Evolutionary conservation across 2,329 filamentous ascomycete species (phyloP).

Genomic region (Cytospora mali): DNA sequence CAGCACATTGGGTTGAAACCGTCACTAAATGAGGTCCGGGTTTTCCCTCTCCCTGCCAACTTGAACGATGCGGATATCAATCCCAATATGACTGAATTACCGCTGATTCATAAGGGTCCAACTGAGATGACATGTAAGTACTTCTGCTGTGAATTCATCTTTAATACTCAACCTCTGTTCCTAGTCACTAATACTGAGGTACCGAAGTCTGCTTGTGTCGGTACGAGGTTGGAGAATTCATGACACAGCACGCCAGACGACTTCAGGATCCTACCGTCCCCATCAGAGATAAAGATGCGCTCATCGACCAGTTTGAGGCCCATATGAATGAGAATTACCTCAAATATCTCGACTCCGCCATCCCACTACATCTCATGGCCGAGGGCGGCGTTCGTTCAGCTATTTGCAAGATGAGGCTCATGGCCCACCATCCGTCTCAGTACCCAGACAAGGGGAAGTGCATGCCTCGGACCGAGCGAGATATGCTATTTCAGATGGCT

Average conservation of each 20-base stretch:
- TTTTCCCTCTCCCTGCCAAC: constrained; percentile 27
- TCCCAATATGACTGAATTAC: constrained; percentile 37
- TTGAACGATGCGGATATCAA: constrained; percentile 35
- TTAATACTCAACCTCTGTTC: too few relatives aligned
- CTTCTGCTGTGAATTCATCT: neutral
- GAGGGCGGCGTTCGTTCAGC: constrained; percentile 28
- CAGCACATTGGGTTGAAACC: constrained; percentile 33
- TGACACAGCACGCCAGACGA: constrained; percentile 43
- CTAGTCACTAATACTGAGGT: neutral
- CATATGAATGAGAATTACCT: constrained; percentile 38
- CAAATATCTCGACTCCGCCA: constrained; percentile 36
- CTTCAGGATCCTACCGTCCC: constrained; percentile 42
- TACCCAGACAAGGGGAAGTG: constrained; percentile 29
- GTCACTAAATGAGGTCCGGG: constrained; percentile 32
- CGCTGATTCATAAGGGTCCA: constrained; percentile 39
- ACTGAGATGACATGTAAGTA: constrained; percentile 43
- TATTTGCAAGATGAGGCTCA: constrained; percentile 32
- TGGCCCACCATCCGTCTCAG: constrained; percentile 33
- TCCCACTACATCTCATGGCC: constrained; percentile 38
- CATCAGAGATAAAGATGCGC: constrained; percentile 32
- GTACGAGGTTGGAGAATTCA: constrained; percentile 44
- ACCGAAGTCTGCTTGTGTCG: constrained; percentile 42
- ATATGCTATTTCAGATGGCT: constrained; percentile 31
- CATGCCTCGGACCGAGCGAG: constrained; percentile 31
- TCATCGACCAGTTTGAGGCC: constrained; percentile 34